Conservation (phyloP, 805 yeast species). For the Zygosaccharomyces rouxii region DNA sequence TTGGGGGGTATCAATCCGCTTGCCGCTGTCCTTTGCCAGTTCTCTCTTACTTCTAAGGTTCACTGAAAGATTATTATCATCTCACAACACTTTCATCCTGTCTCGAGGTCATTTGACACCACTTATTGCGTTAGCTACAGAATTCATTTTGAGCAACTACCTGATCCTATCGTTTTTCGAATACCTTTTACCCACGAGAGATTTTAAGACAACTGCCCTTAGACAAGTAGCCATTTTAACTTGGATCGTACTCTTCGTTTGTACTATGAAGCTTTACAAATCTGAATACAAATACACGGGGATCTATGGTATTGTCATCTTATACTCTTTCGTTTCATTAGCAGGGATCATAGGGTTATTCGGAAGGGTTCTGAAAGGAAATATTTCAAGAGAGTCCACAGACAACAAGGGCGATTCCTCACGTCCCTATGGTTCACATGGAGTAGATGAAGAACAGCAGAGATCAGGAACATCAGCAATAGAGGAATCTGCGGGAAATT, state of each 20-base stretch:
- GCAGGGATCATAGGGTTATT: constrained; percentile 49
- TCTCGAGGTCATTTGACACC: constrained; percentile 50
- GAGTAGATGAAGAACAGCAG: constrained; percentile 7
- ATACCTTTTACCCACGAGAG: constrained; percentile 44
- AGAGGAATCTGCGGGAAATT: not conserved
- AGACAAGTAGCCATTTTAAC: constrained; percentile 49
- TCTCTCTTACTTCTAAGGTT: constrained; percentile 40
- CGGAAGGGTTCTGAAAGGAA: constrained; percentile 9
- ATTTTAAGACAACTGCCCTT: constrained; percentile 55
- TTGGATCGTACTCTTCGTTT: constrained; percentile 54
- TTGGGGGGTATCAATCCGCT: constrained; percentile 42
- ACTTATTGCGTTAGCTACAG: constrained; percentile 44
- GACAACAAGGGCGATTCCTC: not conserved
- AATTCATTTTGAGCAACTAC: constrained; percentile 53
- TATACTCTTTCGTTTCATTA: constrained; percentile 44
- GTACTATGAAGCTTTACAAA: constrained; percentile 46
- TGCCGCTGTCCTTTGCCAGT: constrained; percentile 52
- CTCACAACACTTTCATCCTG: constrained; percentile 46
- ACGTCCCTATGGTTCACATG: constrained; percentile 7
- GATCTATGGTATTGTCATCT: constrained; percentile 43
- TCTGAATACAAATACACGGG: constrained; percentile 47
- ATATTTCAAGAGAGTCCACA: not conserved
- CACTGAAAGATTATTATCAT: constrained; percentile 40
- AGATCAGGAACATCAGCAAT: not conserved
- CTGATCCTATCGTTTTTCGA: constrained; percentile 43